Percentiles rank a stretch among this genome's conserved stretches.
Evolutionary conservation across 176 grass and related monocot genomes (phyloP).

Genomic region (Phragmites australis): DNA sequence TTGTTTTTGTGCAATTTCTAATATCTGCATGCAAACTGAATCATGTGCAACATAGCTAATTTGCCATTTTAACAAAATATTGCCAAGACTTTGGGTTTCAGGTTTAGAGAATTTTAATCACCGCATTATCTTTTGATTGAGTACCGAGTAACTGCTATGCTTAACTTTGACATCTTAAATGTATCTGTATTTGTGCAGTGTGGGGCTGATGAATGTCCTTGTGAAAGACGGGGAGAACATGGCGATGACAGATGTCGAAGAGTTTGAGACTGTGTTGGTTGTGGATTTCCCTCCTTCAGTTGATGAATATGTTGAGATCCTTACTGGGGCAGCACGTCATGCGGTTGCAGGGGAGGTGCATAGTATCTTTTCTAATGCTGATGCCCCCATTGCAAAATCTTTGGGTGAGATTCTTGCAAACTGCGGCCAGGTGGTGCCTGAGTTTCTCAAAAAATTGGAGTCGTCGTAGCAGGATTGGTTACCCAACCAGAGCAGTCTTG

Average conservation of each 20-base stretch:
- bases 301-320: constrained; percentile 59
- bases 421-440: constrained; percentile 58
- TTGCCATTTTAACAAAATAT: neutral
- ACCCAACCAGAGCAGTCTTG: neutral
- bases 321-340: constrained; percentile 48
- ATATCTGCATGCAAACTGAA: neutral
- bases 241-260: constrained; percentile 28
- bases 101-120: constrained; percentile 7
- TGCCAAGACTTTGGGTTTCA: neutral
- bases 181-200: constrained; percentile 45
- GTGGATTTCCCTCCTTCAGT: constrained; percentile 60
- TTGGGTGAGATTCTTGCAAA: constrained; percentile 57
- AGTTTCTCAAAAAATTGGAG: constrained; percentile 39
- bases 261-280: constrained; percentile 62
- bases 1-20: neutral
- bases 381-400: constrained; percentile 52
- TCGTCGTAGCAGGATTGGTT: constrained; percentile 31
- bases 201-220: constrained; percentile 57
- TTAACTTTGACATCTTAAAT: constrained; percentile 11
- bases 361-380: constrained; percentile 51
- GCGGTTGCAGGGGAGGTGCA: constrained; percentile 55
- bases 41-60: neutral
- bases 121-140: neutral
- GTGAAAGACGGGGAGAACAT: constrained; percentile 62
- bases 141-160: neutral